These are phyloP conservation scores for Candida khao-thaluensis DNA, from an alignment of 805 yeast species.

Conservation along the genomic window DNA sequence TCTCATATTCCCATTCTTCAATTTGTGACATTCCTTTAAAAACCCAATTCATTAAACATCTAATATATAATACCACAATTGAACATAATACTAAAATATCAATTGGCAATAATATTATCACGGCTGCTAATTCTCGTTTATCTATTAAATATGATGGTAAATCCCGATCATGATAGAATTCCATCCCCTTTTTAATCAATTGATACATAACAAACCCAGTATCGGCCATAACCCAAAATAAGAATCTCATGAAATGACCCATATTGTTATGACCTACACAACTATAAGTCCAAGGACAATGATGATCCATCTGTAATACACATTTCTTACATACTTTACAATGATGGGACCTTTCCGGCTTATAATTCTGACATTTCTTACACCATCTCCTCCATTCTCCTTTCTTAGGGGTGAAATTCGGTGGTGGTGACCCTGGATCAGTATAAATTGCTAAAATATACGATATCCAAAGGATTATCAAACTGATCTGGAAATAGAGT, in stretches of 20 bases:
- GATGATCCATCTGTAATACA: slow-evolving; percentile 91
- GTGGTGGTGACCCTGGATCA: slow-evolving; percentile 70
- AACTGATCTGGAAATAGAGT: slow-evolving; percentile 44
- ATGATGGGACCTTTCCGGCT: slow-evolving; percentile 86
- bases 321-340: slow-evolving; percentile 76
- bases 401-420: slow-evolving; percentile 38
- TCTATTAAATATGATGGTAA: slow-evolving; percentile 58
- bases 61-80: slow-evolving; percentile 54
- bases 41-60: slow-evolving; percentile 58
- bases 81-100: slow-evolving; percentile 60
- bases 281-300: slow-evolving; percentile 89
- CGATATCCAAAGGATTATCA: slow-evolving; percentile 68
- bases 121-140: slow-evolving; percentile 52
- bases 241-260: slow-evolving; percentile 78
- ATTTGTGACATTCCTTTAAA: slow-evolving; percentile 80
- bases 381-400: slow-evolving; percentile 70
- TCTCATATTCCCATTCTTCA: slow-evolving; percentile 88
- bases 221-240: slow-evolving; percentile 60
- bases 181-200: slow-evolving; percentile 37
- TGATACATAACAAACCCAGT: slow-evolving; percentile 47
- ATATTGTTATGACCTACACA: slow-evolving; percentile 80
- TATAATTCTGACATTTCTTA: slow-evolving; percentile 64
- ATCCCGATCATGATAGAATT: slow-evolving; percentile 48
- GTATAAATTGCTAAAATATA: slow-evolving; percentile 66
- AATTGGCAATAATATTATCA: slow-evolving; percentile 53